These are phyloP conservation scores for Schizophyllum amplum DNA, from an alignment of 1,284 basidiomycete species.

Conservation along the genomic window DNA sequence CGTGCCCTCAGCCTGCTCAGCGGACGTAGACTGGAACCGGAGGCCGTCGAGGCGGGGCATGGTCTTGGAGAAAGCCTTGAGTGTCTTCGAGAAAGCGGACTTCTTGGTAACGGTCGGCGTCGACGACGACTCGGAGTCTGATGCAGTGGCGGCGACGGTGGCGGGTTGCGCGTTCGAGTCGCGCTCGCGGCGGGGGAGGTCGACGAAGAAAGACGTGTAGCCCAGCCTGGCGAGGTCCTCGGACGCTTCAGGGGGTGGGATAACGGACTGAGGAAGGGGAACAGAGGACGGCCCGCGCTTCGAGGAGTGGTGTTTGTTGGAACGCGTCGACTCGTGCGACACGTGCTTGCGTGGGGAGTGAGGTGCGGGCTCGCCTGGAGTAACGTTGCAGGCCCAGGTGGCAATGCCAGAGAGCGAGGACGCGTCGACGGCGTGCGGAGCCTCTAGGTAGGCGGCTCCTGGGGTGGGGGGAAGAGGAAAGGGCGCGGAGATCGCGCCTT, in stretches of 20 bases:
- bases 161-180: conserved; percentile 17
- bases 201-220: conserved; percentile 58
- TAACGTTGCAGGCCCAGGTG: conserved; percentile 51
- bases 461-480: not conserved
- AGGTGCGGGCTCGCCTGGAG: conserved; percentile 58
- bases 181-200: conserved; percentile 30
- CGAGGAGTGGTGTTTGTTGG: conserved; percentile 20
- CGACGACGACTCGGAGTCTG: conserved; percentile 2
- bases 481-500: not conserved
- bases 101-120: conserved; percentile 2
- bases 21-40: conserved; percentile 16
- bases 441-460: not conserved
- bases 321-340: conserved; percentile 23
- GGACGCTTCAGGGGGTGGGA: conserved; percentile 26
- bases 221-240: conserved; percentile 47
- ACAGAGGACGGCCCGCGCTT: conserved; percentile 20
- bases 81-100: conserved; percentile 25
- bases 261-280: conserved; percentile 23
- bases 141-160: conserved; percentile 19
- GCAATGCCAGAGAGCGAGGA: conserved; percentile 30
- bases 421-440: not conserved
- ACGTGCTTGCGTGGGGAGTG: conserved; percentile 29
- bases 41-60: conserved; percentile 23
- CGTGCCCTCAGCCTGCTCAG: conserved; percentile 13
- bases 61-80: conserved; percentile 32